phyloP scores from a whole-genome alignment of 257 asterid genomes.

The Solanum commersonii region DNA sequence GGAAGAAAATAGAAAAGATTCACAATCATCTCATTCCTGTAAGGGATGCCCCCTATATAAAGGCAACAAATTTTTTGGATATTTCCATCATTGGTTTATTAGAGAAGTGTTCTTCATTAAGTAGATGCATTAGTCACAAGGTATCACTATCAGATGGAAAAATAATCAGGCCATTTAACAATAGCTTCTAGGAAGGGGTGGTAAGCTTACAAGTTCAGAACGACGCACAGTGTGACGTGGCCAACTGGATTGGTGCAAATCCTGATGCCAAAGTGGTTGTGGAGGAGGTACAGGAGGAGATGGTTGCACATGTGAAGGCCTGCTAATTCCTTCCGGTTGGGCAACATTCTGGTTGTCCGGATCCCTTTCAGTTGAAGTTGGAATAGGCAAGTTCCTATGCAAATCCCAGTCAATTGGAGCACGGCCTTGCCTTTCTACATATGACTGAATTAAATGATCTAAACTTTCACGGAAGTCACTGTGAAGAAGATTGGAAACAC shows the following conservation, averaged over 20 bases:
- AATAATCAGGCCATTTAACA: background rate
- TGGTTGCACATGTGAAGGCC: conserved; percentile 58
- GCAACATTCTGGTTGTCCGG: conserved; percentile 46
- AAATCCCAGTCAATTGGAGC: conserved; percentile 76
- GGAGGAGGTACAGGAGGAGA: conserved; percentile 88
- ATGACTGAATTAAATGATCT: conserved; percentile 79
- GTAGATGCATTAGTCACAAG: background rate
- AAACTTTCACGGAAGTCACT: conserved; percentile 94
- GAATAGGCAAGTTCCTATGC: conserved; percentile 63
- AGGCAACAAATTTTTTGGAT: background rate
- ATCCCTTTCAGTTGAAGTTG: conserved; percentile 55
- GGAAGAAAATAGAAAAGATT: background rate
- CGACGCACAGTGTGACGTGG: conserved; percentile 68
- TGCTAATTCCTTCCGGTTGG: conserved; percentile 35
- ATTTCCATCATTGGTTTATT: background rate
- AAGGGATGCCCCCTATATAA: background rate
- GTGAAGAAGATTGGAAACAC: conserved; percentile 91
- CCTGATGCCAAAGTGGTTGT: conserved; percentile 86
- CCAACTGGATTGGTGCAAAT: conserved; percentile 71
- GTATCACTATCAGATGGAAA: background rate
- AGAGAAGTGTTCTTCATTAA: background rate
- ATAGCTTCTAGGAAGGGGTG: background rate
- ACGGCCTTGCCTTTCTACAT: conserved; percentile 70
- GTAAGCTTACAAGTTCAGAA: conserved; percentile 58
- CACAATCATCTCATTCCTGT: background rate